Evolutionary conservation across 352 stramenopile genomes (phyloP), one percentile per base, ranked within the genome.

Genomic region (Aphanomyces stellatus): DNA sequence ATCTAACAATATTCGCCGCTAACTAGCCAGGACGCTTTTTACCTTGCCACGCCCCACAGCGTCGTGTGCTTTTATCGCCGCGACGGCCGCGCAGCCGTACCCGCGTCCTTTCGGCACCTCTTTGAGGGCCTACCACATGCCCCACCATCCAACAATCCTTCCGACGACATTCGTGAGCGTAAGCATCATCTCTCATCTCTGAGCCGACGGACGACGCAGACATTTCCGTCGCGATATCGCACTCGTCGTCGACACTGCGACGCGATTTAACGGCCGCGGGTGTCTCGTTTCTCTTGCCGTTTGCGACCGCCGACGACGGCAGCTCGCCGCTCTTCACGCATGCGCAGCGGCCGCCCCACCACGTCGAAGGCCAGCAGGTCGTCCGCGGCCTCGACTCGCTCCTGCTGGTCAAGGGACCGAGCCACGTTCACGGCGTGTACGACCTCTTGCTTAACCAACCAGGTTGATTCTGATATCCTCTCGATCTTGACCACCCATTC

Each of bases 371-470:
- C 4, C 7, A 27, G 34, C 55, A 63, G 6, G 24, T 19, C 55
- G 49, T 63, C n/a, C 55, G 55, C 4, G 55, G 55, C 22, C 30
- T 30, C 24, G 55, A 63, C 25, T 34, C 55, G 17, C 31, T 63
- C 2, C 40, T 63, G 10, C 33, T 63, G 19, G 17, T 51, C 34
- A 30, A 63, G 22, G 55, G 27, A 25, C 55, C 55, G 4, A 25
- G 28, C 55, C 17, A 63, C 55, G 55, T 63, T 11, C 55, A 63
- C 40, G 55, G 55, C 22, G 15, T 63, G 7, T 63, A 25, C 35
- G 55, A 63, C 40, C 22, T 63, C 6, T 33, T 63, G 33, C 28
- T 63, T 4, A 63, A 63, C 40, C 55, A 63, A 27, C 55, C 55
- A 19, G 55, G 55, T 63, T 10, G 1, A 22, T 30, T 15, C 3